Evolutionary conservation across 192 early-diverging fungal species (phyloP), one percentile per base, ranked within the genome.

Genomic region (Spinellus fusiger): DNA sequence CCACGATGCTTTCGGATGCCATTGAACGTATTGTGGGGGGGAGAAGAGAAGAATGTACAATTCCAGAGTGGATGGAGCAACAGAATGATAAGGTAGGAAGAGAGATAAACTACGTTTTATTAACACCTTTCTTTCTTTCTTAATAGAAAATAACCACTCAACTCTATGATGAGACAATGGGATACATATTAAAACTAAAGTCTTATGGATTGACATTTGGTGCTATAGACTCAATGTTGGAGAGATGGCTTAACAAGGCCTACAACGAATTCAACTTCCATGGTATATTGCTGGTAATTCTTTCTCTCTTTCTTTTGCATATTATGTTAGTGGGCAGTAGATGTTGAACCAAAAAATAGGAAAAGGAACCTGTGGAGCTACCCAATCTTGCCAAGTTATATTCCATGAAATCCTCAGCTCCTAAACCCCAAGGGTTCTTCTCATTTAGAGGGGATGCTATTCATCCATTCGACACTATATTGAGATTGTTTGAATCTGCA

Each of bases 161-260:
- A 15, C 63, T 68, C 16, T 55, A 61, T 16, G 80, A 81, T 27
- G 49, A 71, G 34, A 69, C 77, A 22, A 60, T 83, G 13, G 54
- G 65, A 8, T 71, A 49, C 26, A 71, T 80, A n/a, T 62, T 70
- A 5, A 83, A 78, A 58, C 58, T 80, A 6, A 73, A 70, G 9
- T 58, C 64, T n/a, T 47, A 62, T 8, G 81, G 76, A 1, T 56
- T 80, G 10, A 47, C 77, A 10, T 80, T 83, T 35, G 59, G 63
- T 18, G 54, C 56, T 0, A 73, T 77, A 25, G 65, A 79, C 22
- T 37, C 49, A 15, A 58, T 83, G 10, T 55, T 83, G 8, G 62
- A 69, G 31, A 60, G 38, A 10, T 83, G 81, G 81, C 58, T 83
- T 15, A 68, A 73, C 40, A 54, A 73, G 0, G 66, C 74, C 6